Conservation (phyloP, 768 basidiomycete species). For the Zangia roseola region DNA sequence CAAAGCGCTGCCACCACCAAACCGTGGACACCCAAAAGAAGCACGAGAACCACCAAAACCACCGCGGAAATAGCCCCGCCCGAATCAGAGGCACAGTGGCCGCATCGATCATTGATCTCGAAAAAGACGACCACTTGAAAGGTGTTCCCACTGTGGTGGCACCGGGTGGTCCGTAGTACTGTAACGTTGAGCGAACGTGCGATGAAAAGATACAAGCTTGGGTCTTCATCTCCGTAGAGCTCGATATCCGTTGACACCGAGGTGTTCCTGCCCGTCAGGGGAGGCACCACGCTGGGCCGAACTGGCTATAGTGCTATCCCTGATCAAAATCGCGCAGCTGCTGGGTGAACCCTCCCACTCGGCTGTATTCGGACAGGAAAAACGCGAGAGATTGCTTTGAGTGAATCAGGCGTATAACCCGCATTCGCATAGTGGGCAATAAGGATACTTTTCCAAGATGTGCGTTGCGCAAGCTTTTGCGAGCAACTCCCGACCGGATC, state of each 20-base stretch:
- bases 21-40: conserved; percentile 5
- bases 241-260: conserved; percentile 27
- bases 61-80: conserved; percentile 26
- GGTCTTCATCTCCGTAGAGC: conserved; percentile 27
- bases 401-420: conserved; percentile 13
- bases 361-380: conserved; percentile 7
- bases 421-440: conserved; percentile 13
- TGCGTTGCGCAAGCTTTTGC: conserved; percentile 8
- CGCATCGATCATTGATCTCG: conserved; percentile 23
- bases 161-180: conserved; percentile 5
- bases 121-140: neutral
- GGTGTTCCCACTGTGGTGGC: conserved; percentile 13
- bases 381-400: conserved; percentile 3
- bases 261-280: conserved; percentile 26
- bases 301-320: conserved; percentile 24
- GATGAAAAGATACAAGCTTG: conserved; percentile 19
- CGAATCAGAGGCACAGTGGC: neutral
- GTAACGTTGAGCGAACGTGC: conserved; percentile 25
- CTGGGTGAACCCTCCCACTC: conserved; percentile 12
- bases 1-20: conserved; percentile 8
- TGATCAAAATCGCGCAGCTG: conserved; percentile 6
- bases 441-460: conserved; percentile 12
- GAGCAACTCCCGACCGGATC: conserved; percentile 11
- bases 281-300: conserved; percentile 11
- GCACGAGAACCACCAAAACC: conserved; percentile 10